Evolutionary conservation across 2,329 filamentous ascomycete species (phyloP), one percentile per base, ranked within the genome.

Genomic region (Malbranchea cinnamomea): DNA sequence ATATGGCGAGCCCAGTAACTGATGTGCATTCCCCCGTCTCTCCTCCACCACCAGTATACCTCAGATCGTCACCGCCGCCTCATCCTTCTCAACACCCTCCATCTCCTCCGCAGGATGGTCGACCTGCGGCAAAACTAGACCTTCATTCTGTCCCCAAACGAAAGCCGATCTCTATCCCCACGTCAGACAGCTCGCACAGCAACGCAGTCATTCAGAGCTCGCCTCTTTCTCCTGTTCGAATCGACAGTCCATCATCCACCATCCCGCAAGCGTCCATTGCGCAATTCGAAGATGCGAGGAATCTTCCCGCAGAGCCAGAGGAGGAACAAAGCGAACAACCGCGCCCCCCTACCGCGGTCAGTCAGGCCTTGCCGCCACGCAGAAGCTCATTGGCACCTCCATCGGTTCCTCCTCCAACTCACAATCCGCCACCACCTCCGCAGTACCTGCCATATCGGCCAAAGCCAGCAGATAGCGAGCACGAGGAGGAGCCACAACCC

Each of bases 41-140:
- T 21, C 52, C 56, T 43, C 57, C 57, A 36, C 50, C 56, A n/a
- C 53, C 56, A 16, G 56, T 56, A 37, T 59, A 60, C 39, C 45
- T 58, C 37, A 46, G 49, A 37, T 50, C 54, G 28, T 51, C 54
- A 32, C 45, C 52, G 36, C 46, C 52, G 20, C 40, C 46, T 22
- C 39, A 34, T 25, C 23, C 38, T 22, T 22, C 35, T 17, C 28
- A 40, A 16, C 36, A 41, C 33, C 44, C 40, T 35, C 26, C 35
- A 21, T 39, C 39, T 10, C 45, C 47, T 28, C 45, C 42, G 30
- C 41, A 42, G 22, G 42, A 39, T 11, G 39, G 45, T 3, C 38
- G 28, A 9, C 41, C 41, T 12, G 32, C 37, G 26, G 42, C 30
- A 13, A 36, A 43, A 33, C 36, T 21, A 12, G 32, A 49, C 12